Percentiles rank a stretch among this genome's conserved stretches.
Conservation (phyloP, 1,284 basidiomycete species). For the Schizophyllum commune region DNA sequence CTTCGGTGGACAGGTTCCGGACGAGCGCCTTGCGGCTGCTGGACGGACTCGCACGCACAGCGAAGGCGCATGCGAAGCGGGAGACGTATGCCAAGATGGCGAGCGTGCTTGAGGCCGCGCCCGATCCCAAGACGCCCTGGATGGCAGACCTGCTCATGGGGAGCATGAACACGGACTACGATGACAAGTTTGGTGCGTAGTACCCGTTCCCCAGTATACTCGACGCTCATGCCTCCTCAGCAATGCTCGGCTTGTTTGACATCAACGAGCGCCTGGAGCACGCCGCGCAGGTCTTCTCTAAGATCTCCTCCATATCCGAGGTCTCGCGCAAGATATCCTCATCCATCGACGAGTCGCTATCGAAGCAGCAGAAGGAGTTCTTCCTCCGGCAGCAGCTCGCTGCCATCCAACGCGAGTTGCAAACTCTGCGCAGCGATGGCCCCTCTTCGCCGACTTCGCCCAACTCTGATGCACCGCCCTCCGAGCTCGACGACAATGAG, state of each 20-base stretch:
- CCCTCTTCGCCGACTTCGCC: constrained; percentile 23
- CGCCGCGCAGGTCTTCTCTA: constrained; percentile 61
- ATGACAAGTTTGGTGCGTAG: constrained; percentile 60
- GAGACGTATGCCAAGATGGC: constrained; percentile 61
- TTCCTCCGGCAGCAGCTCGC: constrained; percentile 83
- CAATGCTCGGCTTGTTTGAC: constrained; percentile 49
- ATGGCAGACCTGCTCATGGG: constrained; percentile 69
- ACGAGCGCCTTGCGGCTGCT: constrained; percentile 55
- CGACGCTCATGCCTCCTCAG: constrained; percentile 23
- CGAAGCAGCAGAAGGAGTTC: constrained; percentile 77
- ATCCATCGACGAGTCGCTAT: constrained; percentile 71
- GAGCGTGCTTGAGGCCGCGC: constrained; percentile 56
- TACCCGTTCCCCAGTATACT: constrained; percentile 2
- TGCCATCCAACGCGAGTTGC: constrained; percentile 83
- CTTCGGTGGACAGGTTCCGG: constrained; percentile 52
- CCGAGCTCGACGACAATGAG: constrained; percentile 67
- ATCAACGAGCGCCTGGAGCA: constrained; percentile 52
- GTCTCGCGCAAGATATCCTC: constrained; percentile 70
- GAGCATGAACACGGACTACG: constrained; percentile 53
- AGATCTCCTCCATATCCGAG: constrained; percentile 67
- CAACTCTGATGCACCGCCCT: constrained; percentile 21
- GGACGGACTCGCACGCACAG: constrained; percentile 57
- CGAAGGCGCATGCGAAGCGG: constrained; percentile 43
- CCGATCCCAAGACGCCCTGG: constrained; percentile 52
- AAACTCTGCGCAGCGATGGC: constrained; percentile 39